Conservation (phyloP, 2,329 filamentous ascomycete genomes). For the Conoideocrella luteorostrata region DNA sequence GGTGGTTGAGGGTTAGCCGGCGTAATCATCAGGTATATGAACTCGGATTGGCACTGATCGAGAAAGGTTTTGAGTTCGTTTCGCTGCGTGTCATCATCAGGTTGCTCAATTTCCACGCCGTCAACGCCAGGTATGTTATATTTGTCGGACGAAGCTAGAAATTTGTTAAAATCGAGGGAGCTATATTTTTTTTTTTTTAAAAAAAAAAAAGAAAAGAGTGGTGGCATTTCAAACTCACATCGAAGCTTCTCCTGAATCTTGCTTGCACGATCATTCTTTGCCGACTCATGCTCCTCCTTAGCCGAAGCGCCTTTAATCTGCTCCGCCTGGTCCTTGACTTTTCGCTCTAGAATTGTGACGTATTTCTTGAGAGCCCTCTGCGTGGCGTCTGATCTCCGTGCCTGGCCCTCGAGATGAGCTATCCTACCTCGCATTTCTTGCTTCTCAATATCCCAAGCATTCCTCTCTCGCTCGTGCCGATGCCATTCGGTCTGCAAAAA, state of each 20-base stretch:
- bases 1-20: conserved; percentile 60
- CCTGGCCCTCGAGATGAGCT: conserved; percentile 85
- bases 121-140: conserved; percentile 37
- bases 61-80: conserved; percentile 54
- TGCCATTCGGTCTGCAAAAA: conserved; percentile 99
- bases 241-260: conserved; percentile 52
- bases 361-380: conserved; percentile 89
- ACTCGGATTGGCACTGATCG: conserved; percentile 59
- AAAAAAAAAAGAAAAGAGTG: conserved; percentile 2
- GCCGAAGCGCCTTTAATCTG: conserved; percentile 50
- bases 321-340: conserved; percentile 73
- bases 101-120: conserved; percentile 38
- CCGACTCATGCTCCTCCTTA: conserved; percentile 33
- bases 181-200: too few relatives aligned
- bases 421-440: conserved; percentile 99
- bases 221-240: conserved; percentile 30
- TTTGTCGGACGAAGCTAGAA: conserved; percentile 36
- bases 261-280: conserved; percentile 45
- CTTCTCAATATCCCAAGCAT: conserved; percentile 97
- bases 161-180: too few relatives aligned
- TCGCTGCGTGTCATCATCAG: conserved; percentile 45
- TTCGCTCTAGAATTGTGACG: conserved; percentile 80
- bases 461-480: conserved; percentile 92
- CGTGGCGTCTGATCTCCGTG: conserved; percentile 76
- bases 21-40: conserved; percentile 62